Conservation (phyloP, 2,329 filamentous ascomycete species). For the Beauveria scarabaeidicola region DNA sequence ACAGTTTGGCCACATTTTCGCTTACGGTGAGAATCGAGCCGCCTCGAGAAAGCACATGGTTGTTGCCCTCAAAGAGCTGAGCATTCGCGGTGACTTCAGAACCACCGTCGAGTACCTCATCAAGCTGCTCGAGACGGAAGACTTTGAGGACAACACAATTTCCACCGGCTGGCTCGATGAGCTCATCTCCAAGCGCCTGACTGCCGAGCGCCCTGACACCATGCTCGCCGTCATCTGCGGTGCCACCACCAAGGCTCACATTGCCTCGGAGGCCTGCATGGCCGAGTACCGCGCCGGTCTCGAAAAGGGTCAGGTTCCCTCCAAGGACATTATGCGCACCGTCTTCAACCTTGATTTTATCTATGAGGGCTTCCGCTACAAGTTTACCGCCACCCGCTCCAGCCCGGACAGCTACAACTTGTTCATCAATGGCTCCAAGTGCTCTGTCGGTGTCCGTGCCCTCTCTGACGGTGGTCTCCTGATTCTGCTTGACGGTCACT, state of each 20-base stretch:
- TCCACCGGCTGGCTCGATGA: slow-evolving; percentile 98
- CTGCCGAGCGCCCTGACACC: slow-evolving; percentile 87
- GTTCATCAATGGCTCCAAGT: slow-evolving; percentile 98
- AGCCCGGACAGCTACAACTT: slow-evolving; percentile 91
- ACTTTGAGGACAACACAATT: slow-evolving; percentile 98
- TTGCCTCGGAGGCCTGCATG: slow-evolving; percentile 85
- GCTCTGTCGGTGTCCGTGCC: slow-evolving; percentile 82
- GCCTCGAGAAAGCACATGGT: slow-evolving; percentile 99
- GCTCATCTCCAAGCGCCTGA: slow-evolving; percentile 95
- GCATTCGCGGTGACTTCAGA: slow-evolving; percentile 98
- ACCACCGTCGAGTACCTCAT: slow-evolving; percentile 98
- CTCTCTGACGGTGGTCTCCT: slow-evolving; percentile 91
- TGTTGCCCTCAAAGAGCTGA: slow-evolving; percentile 93
- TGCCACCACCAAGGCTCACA: slow-evolving; percentile 88
- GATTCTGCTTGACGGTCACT: slow-evolving; percentile 81
- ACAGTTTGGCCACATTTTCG: slow-evolving; percentile 98
- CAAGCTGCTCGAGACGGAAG: slow-evolving; percentile 95
- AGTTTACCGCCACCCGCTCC: slow-evolving; percentile 92
- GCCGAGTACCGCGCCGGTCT: slow-evolving; percentile 79
- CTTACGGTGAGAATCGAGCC: slow-evolving; percentile 93
- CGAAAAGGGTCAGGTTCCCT: slow-evolving; percentile 94
- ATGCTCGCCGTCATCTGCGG: slow-evolving; percentile 93
- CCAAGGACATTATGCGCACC: slow-evolving; percentile 94
- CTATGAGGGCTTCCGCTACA: slow-evolving; percentile 93
- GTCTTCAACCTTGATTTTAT: slow-evolving; percentile 98